phyloP scores from a whole-genome alignment of 1,284 basidiomycete species.

The Entoloma clypeatum region DNA sequence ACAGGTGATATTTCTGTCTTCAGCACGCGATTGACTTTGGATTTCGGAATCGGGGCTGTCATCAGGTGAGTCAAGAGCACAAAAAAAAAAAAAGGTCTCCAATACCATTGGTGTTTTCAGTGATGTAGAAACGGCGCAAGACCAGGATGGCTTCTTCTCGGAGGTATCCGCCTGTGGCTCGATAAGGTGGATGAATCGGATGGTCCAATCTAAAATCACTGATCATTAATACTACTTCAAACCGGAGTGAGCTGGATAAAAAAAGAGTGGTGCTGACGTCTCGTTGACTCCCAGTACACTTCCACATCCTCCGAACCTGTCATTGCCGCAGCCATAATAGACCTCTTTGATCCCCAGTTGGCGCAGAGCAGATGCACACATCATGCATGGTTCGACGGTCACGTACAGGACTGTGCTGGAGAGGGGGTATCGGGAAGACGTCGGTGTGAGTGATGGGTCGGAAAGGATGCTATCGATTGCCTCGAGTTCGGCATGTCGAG shows the following conservation, averaged over 20 bases:
- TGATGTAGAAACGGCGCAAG: conserved; percentile 91
- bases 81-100: background rate
- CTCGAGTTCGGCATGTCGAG: conserved; percentile 96
- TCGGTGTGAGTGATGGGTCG: conserved; percentile 54
- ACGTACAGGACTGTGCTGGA: conserved; percentile 88
- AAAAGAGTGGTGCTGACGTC: conserved; percentile 46
- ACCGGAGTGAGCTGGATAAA: conserved; percentile 2
- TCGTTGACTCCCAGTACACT: conserved; percentile 89
- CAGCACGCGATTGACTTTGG: conserved; percentile 67
- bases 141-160: conserved; percentile 96
- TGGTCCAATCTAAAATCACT: conserved; percentile 66
- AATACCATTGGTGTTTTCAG: conserved; percentile 88
- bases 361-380: conserved; percentile 95
- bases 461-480: conserved; percentile 90
- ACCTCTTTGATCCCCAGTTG: conserved; percentile 92
- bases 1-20: conserved; percentile 62
- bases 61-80: conserved; percentile 2
- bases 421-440: conserved; percentile 56
- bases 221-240: conserved; percentile 8
- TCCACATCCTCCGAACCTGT: conserved; percentile 96
- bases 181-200: conserved; percentile 72
- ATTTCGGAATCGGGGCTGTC: conserved; percentile 72
- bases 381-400: conserved; percentile 98
- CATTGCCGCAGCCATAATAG: conserved; percentile 93
- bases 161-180: conserved; percentile 78